Evolutionary conservation across 371 early-diverging fungal species (phyloP).

Genomic region (Mucor indicus): DNA sequence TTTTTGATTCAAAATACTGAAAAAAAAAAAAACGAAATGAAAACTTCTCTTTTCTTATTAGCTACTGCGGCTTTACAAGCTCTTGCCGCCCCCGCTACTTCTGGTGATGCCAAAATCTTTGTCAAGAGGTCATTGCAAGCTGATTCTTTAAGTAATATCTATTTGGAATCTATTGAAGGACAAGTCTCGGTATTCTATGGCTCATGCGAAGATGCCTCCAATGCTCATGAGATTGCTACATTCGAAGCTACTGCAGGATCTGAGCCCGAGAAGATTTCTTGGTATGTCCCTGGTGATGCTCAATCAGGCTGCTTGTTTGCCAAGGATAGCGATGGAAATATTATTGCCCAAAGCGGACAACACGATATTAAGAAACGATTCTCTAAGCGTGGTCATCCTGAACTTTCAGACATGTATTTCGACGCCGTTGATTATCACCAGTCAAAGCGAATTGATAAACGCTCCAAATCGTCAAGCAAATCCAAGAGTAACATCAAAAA

Average conservation of each 20-base stretch:
- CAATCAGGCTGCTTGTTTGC: constrained; percentile 18
- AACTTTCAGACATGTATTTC: constrained; percentile 28
- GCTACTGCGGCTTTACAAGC: constrained; percentile 27
- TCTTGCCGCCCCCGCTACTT: constrained; percentile 16
- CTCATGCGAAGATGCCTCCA: constrained; percentile 9
- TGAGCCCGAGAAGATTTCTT: constrained; percentile 23
- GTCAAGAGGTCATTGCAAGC: constrained; percentile 7
- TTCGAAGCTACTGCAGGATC: constrained; percentile 11
- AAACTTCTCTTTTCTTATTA: constrained; percentile 18
- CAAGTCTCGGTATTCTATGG: constrained; percentile 13
- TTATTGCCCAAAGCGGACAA: constrained; percentile 19
- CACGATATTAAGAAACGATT: constrained; percentile 5
- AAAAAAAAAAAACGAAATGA: no score
- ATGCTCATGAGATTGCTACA: constrained; percentile 14
- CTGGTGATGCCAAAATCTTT: constrained; percentile 2
- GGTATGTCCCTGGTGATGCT: constrained; percentile 22
- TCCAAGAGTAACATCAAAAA: constrained; percentile 9
- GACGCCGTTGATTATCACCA: constrained; percentile 30
- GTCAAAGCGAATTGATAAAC: constrained; percentile 11
- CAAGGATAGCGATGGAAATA: constrained; percentile 11
- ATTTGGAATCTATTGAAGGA: constrained; percentile 10
- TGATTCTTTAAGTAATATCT: constrained; percentile 26
- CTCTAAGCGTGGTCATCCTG: constrained; percentile 28
- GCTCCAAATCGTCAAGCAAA: constrained; percentile 11
- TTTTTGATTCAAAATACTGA: background rate